Evolutionary conservation across 805 yeast genomes (phyloP).

Genomic region (Metschnikowia aberdeeniae): DNA sequence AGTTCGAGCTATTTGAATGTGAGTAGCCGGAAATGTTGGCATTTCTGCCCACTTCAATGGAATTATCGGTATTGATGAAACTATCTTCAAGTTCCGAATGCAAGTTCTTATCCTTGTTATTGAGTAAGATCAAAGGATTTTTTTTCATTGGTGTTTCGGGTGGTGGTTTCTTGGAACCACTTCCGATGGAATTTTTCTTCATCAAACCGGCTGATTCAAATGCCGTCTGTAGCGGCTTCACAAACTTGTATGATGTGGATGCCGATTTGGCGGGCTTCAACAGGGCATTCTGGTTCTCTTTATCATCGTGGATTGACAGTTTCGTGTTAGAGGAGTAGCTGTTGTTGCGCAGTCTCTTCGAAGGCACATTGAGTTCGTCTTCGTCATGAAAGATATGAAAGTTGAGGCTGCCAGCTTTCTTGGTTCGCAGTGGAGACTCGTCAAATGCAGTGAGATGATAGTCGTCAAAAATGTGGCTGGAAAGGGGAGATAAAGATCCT

Average conservation of each 20-base stretch:
- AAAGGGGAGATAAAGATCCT: conserved; percentile 16
- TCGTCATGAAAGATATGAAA: conserved; percentile 14
- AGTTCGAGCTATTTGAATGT: conserved; percentile 29
- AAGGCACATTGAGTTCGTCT: conserved; percentile 3
- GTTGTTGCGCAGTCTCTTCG: conserved; percentile 6
- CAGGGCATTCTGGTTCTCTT: conserved; percentile 26
- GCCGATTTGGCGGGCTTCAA: conserved; percentile 3
- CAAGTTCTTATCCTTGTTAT: conserved; percentile 16
- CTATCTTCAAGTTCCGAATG: conserved; percentile 13
- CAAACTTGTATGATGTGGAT: conserved; percentile 52
- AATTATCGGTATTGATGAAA: conserved; percentile 14
- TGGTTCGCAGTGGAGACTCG: conserved; percentile 18
- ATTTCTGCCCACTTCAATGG: conserved; percentile 42
- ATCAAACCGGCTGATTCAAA: conserved; percentile 71
- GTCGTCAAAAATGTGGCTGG: conserved; percentile 13
- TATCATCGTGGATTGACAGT: conserved; percentile 19
- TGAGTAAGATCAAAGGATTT: conserved; percentile 36
- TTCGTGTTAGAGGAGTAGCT: conserved; percentile 1
- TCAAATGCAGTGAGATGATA: conserved; percentile 9
- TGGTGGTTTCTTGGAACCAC: conserved; percentile 27
- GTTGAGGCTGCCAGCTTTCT: conserved; percentile 8
- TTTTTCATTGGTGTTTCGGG: conserved; percentile 44
- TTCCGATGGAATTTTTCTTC: conserved; percentile 40
- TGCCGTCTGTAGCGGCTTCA: conserved; percentile 82
- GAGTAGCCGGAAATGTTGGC: conserved; percentile 13